These are phyloP conservation scores for Tricholoma sp. DNA, from an alignment of 768 basidiomycete species.

Conservation along the genomic window DNA sequence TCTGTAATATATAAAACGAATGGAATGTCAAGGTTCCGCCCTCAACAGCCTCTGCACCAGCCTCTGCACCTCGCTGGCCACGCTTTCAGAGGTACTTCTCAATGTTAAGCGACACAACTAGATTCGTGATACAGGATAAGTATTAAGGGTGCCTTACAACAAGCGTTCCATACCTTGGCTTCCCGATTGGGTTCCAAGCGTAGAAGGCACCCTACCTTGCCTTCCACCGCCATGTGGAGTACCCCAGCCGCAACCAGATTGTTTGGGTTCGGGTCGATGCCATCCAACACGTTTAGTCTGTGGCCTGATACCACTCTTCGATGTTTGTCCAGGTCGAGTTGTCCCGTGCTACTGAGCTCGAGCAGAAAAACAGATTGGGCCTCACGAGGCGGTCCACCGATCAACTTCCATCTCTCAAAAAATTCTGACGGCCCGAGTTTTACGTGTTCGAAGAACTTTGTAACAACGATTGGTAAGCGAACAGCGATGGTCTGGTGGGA, in stretches of 20 bases:
- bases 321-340: conserved; percentile 71
- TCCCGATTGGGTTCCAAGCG: conserved; percentile 93
- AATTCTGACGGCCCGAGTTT: conserved; percentile 79
- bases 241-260: conserved; percentile 97
- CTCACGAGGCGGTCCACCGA: conserved; percentile 93
- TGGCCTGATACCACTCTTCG: conserved; percentile 75
- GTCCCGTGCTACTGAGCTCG: conserved; percentile 54
- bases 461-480: conserved; percentile 79
- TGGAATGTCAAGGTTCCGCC: conserved; percentile 12
- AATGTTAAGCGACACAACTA: conserved; percentile 91
- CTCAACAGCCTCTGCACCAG: conserved; percentile 43
- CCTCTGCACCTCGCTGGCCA: conserved; percentile 67
- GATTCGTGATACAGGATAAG: background rate
- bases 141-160: background rate
- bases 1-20: background rate
- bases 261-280: conserved; percentile 89
- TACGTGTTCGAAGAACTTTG: conserved; percentile 93
- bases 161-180: conserved; percentile 64
- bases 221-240: conserved; percentile 82
- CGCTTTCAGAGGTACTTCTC: conserved; percentile 91
- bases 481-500: conserved; percentile 84
- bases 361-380: conserved; percentile 86
- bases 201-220: conserved; percentile 93
- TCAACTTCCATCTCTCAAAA: conserved; percentile 97
- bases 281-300: conserved; percentile 69